Evolutionary conservation across 164 flowering plant genomes (phyloP).

Genomic region (Nymphaea thermarum): DNA sequence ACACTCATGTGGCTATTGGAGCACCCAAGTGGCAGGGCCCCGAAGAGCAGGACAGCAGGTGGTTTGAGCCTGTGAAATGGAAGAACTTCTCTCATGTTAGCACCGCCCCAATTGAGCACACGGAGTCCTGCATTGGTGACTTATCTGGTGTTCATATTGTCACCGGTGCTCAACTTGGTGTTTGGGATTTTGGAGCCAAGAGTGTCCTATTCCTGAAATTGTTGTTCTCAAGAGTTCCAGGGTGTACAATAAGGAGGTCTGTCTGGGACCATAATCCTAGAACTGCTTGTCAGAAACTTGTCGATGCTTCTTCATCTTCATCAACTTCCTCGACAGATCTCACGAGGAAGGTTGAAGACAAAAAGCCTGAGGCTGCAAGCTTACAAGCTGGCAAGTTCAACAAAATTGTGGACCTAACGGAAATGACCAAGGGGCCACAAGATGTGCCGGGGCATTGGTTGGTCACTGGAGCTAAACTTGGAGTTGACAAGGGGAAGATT

Average conservation of each 20-base stretch:
- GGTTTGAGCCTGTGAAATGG: conserved; percentile 99
- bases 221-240: conserved; percentile 91
- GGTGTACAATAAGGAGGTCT: conserved; percentile 88
- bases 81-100: conserved; percentile 97
- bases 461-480: conserved; percentile 97
- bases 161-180: conserved; percentile 94
- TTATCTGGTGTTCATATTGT: conserved; percentile 94
- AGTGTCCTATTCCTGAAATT: conserved; percentile 89
- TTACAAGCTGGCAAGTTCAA: conserved; percentile 38
- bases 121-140: conserved; percentile 84
- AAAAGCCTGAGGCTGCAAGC: conserved; percentile 38
- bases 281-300: conserved; percentile 15
- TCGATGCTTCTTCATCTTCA: conserved; percentile 31
- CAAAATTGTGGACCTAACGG: conserved; percentile 67
- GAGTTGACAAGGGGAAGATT: conserved; percentile 88
- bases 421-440: conserved; percentile 92
- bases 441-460: conserved; percentile 97
- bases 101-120: conserved; percentile 88
- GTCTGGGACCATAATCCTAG: conserved; percentile 93
- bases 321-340: conserved; percentile 11
- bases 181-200: conserved; percentile 94
- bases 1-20: conserved; percentile 78
- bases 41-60: conserved; percentile 96
- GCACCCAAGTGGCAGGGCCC: conserved; percentile 97
- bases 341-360: conserved; percentile 24